Evolutionary conservation across 495 filamentous ascomycete genomes (phyloP).

Genomic region (Saxophila tyrrhenica): DNA sequence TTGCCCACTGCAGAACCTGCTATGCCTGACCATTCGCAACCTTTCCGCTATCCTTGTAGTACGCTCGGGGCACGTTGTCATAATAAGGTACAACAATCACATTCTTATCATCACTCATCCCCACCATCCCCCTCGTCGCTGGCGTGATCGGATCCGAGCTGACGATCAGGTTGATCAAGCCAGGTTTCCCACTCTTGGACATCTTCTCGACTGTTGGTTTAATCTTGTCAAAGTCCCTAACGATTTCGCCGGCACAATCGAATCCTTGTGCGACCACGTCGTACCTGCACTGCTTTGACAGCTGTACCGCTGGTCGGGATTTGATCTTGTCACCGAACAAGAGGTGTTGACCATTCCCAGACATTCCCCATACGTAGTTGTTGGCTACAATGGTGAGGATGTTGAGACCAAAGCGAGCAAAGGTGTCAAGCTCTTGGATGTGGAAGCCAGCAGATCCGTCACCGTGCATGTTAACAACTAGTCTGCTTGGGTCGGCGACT

Average conservation of each 20-base stretch:
- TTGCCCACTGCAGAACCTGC: no score
- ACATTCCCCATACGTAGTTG: constrained; percentile 23
- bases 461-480: constrained; percentile 23
- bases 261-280: constrained; percentile 22
- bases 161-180: constrained; percentile 13
- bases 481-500: constrained; percentile 9
- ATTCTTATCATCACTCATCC: constrained; percentile 20
- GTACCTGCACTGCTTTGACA: constrained; percentile 15
- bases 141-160: constrained; percentile 9
- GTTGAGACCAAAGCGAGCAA: constrained; percentile 13
- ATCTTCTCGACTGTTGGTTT: constrained; percentile 16
- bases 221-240: constrained; percentile 6
- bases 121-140: constrained; percentile 20
- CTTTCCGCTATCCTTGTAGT: constrained; percentile 10
- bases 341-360: constrained; percentile 17
- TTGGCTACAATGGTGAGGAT: constrained; percentile 20
- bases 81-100: constrained; percentile 26
- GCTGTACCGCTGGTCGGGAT: constrained; percentile 10
- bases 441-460: constrained; percentile 23
- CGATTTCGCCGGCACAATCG: constrained; percentile 7
- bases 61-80: constrained; percentile 22
- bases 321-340: constrained; percentile 12
- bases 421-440: constrained; percentile 23
- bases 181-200: constrained; percentile 8
- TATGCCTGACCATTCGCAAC: background rate